Evolutionary conservation across 768 basidiomycete species (phyloP).

Genomic region (Xerocomellus dryophilus): DNA sequence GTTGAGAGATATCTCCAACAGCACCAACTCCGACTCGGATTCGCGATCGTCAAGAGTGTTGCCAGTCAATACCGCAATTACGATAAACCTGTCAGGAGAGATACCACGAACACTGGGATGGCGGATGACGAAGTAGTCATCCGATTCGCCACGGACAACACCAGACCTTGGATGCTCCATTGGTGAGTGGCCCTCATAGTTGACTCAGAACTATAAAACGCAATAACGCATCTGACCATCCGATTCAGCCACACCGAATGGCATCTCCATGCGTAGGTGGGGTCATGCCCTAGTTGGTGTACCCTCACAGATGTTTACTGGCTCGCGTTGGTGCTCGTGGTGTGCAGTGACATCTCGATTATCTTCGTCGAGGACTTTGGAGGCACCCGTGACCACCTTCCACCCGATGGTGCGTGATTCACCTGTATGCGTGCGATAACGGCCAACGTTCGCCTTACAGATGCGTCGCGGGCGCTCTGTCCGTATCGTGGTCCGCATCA

Average conservation of each 20-base stretch:
- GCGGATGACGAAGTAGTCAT: constrained; percentile 50
- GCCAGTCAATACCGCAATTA: constrained; percentile 37
- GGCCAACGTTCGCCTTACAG: background rate
- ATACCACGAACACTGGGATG: constrained; percentile 48
- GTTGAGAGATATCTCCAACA: constrained; percentile 8
- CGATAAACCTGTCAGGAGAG: constrained; percentile 49
- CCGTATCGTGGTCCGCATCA: constrained; percentile 6
- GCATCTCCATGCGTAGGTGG: constrained; percentile 32
- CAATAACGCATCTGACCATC: background rate
- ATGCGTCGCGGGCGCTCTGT: constrained; percentile 2
- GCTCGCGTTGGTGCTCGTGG: no score
- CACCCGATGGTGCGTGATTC: constrained; percentile 27
- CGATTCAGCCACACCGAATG: constrained; percentile 36
- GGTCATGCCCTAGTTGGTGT: background rate
- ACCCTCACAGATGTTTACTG: constrained; percentile 13
- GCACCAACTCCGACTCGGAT: no score
- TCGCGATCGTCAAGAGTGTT: constrained; percentile 41
- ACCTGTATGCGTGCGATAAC: background rate
- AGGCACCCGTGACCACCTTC: constrained; percentile 35
- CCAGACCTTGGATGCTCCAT: constrained; percentile 56
- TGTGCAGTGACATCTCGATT: constrained; percentile 13
- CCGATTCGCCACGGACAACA: constrained; percentile 65
- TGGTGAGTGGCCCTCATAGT: constrained; percentile 23
- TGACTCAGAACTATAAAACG: no score
- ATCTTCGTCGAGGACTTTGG: constrained; percentile 12